Percentiles rank a stretch among this genome's conserved stretches.
phyloP scores from a whole-genome alignment of 192 early-diverging fungal species.

The Geranomyces michiganensis region DNA sequence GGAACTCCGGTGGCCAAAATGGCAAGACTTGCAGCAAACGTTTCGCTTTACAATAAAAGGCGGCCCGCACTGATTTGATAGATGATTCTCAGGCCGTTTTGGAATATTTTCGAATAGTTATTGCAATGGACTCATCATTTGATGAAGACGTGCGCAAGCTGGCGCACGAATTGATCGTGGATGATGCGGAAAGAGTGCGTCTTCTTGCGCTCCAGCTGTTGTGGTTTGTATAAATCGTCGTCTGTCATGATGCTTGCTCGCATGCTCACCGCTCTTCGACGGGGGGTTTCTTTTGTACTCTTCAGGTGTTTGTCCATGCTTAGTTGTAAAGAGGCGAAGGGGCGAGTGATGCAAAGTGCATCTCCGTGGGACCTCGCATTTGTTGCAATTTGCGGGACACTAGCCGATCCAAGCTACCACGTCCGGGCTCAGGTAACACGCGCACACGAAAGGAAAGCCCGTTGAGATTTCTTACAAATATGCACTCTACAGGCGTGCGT shows the following conservation, averaged over 20 bases:
- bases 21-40: not conserved
- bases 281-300: too few species aligned
- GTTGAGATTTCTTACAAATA: not conserved
- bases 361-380: not conserved
- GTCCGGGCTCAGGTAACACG: not conserved
- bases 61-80: not conserved
- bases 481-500: conserved; percentile 24
- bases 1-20: not conserved
- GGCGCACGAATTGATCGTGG: not conserved
- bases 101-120: not conserved
- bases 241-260: conserved; percentile 2
- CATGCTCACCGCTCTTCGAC: conserved; percentile 15
- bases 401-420: not conserved
- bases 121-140: not conserved
- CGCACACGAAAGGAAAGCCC: not conserved
- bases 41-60: not conserved
- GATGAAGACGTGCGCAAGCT: not conserved
- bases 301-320: not conserved
- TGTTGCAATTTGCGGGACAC: conserved; percentile 5
- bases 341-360: not conserved
- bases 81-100: not conserved
- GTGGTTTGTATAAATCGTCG: conserved; percentile 19
- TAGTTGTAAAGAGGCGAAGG: not conserved
- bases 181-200: conserved; percentile 22
- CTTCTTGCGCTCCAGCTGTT: conserved; percentile 13